Evolutionary conservation across 371 early-diverging fungal genomes (phyloP), one percentile per base, ranked within the genome.

Genomic region (Lichtheimia ramosa): DNA sequence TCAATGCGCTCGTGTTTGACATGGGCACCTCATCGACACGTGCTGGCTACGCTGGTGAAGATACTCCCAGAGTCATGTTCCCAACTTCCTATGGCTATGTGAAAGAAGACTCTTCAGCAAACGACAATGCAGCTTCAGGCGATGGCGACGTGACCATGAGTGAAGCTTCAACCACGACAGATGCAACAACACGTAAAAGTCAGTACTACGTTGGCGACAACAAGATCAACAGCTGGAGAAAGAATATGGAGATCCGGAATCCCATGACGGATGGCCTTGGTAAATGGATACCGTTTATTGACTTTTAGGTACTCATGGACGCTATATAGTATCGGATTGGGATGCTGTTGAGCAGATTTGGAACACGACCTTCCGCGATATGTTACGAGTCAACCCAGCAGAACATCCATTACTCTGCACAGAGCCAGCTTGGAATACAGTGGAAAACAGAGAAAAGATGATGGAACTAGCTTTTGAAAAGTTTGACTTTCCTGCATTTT

Each of bases 31-130:
- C 89, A 24, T 87, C 88, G 73, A 90, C 91, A 43, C 91, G 93
- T 54, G 94, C 93, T 27, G 98, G 98, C 39, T 96, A 93, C 74
- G 94, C 97, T 18, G 98, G 98, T 51, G 97, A 97, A 68, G 97
- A 98, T 67, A 77, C 86, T 34, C 97, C 98, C 3, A 85, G 88
- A 61, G 88, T 86, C 5, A 89, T 92, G 23, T 89, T 94, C 54
- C 93, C 97, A 5, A 89, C 96, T 3, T 82, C 72, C 1, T 71
- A 65, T 53, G 75, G 76, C 20, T 62, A 69, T 58, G 51, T 62
- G 48, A 66, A 68, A 43, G 68, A 66, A 49, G 52, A 51, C 57
- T 5, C n/a, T 46, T 46, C 46, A 46, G 46, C 7, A 46, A 21
- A n/a, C n/a, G 10, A n/a, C n/a, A 46, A n/a, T 18, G 10, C 46